phyloP scores from a whole-genome alignment of 768 basidiomycete genomes.

The Fomitopsis pulvina region DNA sequence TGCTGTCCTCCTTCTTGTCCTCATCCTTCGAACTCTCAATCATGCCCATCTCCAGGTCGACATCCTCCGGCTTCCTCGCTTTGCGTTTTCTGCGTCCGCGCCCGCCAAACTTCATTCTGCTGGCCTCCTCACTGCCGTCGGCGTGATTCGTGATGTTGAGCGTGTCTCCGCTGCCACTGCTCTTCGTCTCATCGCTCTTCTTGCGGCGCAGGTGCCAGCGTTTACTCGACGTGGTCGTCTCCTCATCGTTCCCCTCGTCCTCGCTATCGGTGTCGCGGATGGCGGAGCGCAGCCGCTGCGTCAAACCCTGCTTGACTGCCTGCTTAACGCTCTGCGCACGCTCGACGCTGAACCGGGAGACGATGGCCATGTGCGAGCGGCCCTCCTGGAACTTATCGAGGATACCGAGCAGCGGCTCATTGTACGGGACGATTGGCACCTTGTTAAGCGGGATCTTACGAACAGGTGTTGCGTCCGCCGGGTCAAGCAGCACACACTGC shows the following conservation, averaged over 20 bases:
- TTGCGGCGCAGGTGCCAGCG: constrained; percentile 3
- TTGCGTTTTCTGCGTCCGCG: constrained; percentile 18
- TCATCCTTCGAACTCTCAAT: constrained; percentile 15
- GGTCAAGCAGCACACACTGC: constrained; percentile 83
- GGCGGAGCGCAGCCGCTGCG: constrained; percentile 72
- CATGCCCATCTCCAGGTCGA: constrained; percentile 27
- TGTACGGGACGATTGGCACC: constrained; percentile 80
- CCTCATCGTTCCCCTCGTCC: constrained; percentile 33
- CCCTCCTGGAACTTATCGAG: constrained; percentile 89
- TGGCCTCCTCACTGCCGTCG: constrained; percentile 14
- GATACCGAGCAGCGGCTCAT: constrained; percentile 79
- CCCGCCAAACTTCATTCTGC: constrained; percentile 2
- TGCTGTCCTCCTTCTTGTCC: constrained; percentile 15
- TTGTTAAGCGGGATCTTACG: constrained; percentile 81
- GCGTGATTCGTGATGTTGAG: constrained; percentile 18
- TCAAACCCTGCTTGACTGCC: constrained; percentile 73
- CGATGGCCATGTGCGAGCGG: constrained; percentile 88
- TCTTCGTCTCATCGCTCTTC: constrained; percentile 5
- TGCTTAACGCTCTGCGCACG: constrained; percentile 75
- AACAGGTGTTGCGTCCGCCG: constrained; percentile 75
- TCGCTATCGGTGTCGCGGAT: constrained; percentile 52
- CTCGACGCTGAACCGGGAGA: constrained; percentile 33
- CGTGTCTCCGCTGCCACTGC: constrained; percentile 10
- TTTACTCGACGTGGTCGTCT: constrained; percentile 4
- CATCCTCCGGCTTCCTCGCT: constrained; percentile 11